Evolutionary conservation across 192 early-diverging fungal species (phyloP), one percentile per base, ranked within the genome.

Genomic region (Coemansia sp.): DNA sequence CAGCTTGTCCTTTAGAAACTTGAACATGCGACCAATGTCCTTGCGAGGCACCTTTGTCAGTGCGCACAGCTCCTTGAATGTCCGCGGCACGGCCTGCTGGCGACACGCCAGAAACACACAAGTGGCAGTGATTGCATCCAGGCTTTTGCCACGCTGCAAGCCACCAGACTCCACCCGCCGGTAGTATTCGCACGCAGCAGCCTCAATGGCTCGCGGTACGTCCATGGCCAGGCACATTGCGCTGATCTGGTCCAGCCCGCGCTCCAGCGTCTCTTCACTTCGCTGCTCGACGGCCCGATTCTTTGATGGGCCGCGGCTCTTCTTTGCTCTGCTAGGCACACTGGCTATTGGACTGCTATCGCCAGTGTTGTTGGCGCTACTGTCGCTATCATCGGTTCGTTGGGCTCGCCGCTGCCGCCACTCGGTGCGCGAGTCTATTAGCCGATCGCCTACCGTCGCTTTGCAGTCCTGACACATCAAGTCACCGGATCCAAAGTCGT

Each of bases 91-190:
- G 27, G 82, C 74, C 64, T 94, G 81, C 65, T 94, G 87, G 34
- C 91, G 82, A 67, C 97, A 97, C 3, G 91, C 95, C 58, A 97
- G 88, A 63, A 91, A 97, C 56, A 97, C 93, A 62, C 93, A 97
- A 0, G 92, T 90, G 3, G 94, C 95, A 53, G 91, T 87, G 50
- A 95, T 86, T 26, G 88, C 87, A 32, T 95, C 90, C 17, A 83
- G 85, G 14, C 82, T 85, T 73, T 94, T 95, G 33, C 93, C 92
- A 11, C 87, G 84, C 19, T 94, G 69, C 29, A 91, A 50, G 55
- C 92, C 92, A 27, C 91, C 87, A 37, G 91, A 87, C 61, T 95
- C 93, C 3, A 89, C 91, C 35, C 83, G 82, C 67, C 88, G 91
- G 66, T 87, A 98, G n/a, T 95, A 66, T 62, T 92, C 89, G 60